Evolutionary conservation across 2,329 filamentous ascomycete species (phyloP), one percentile per base, ranked within the genome.

Genomic region (Paecilomyces variotii): DNA sequence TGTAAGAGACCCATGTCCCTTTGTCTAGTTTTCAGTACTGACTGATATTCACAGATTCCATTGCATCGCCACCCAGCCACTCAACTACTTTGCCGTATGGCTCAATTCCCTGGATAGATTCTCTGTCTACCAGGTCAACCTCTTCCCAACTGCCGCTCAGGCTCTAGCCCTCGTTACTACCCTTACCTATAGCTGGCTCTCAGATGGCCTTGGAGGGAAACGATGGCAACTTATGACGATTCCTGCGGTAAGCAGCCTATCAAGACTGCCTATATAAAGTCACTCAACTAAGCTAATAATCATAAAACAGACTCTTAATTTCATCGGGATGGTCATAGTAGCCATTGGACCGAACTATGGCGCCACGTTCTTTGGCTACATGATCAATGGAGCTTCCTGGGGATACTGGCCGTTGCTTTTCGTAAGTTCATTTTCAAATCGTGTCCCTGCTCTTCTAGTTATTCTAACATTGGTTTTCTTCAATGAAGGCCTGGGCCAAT

Each of bases 331-430:
- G 60, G 60, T 64, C 19, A 58, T 65, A 35, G 62, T 65, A 3
- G 62, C 63, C 5, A 45, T 60, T 35, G 60, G 58, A 1, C 63
- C 63, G 3, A 58, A 57, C 49, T 68, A 66, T 49, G 67, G 62
- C 0, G 63, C 62, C 19, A 61, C 61, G 12, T 60, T 65, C 39
- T 62, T 64, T 53, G 63, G 62, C 7, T 65, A 63, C 54, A 19
- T 65, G 35, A 60, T 65, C 32, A 65, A 65, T 59, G 63, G 60
- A 11, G 63, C 63, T 14, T 62, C 62, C 26, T 65, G 62, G 62
- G 63, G 62, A 2, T 65, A 58, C 28, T 63, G 63, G 63, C 63
- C 63, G 6, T 54, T 65, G 14, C 52, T 60, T 24, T 63, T 62
- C 50, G 63, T 63, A 54, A 35, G 59, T 60, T 2, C 19, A 4